Percentiles rank a stretch among this genome's conserved stretches.
phyloP scores from a whole-genome alignment of 148 eudicot genomes.

The Spergularia bocconei region DNA sequence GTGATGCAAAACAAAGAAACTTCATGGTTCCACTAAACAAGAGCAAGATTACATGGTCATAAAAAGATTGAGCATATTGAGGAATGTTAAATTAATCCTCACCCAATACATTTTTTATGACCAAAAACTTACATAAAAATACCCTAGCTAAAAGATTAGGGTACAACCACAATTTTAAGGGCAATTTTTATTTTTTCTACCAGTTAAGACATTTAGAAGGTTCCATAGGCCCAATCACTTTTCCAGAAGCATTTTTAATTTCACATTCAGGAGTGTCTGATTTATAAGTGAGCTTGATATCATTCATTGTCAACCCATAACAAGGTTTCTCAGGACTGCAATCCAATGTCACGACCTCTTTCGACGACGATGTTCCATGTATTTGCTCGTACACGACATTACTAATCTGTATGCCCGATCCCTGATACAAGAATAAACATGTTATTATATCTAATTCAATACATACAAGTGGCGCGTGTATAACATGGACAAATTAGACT shows the following conservation, averaged over 20 bases:
- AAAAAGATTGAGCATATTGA: too few species aligned
- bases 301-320: slow-evolving; percentile 36
- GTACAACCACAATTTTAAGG: not conserved
- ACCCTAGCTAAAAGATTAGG: not conserved
- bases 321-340: slow-evolving; percentile 59
- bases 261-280: slow-evolving; percentile 23
- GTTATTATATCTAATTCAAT: too few species aligned
- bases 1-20: too few species aligned
- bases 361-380: slow-evolving; percentile 44
- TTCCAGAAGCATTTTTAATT: slow-evolving; percentile 34
- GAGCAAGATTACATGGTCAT: too few species aligned
- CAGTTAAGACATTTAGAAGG: slow-evolving; percentile 31
- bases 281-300: slow-evolving; percentile 33
- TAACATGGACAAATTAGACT: too few species aligned
- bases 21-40: too few species aligned
- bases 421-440: slow-evolving; percentile 19
- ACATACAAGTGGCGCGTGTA: too few species aligned
- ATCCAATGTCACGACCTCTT: slow-evolving; percentile 36
- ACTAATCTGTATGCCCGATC: slow-evolving; percentile 50
- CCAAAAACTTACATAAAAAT: not conserved
- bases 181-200: not conserved
- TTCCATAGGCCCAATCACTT: slow-evolving; percentile 24
- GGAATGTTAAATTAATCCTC: too few species aligned
- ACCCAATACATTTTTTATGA: not conserved
- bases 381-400: slow-evolving; percentile 40